These are phyloP conservation scores for Orbilia quercus DNA, from an alignment of 2,329 filamentous ascomycete genomes.

Conservation along the genomic window DNA sequence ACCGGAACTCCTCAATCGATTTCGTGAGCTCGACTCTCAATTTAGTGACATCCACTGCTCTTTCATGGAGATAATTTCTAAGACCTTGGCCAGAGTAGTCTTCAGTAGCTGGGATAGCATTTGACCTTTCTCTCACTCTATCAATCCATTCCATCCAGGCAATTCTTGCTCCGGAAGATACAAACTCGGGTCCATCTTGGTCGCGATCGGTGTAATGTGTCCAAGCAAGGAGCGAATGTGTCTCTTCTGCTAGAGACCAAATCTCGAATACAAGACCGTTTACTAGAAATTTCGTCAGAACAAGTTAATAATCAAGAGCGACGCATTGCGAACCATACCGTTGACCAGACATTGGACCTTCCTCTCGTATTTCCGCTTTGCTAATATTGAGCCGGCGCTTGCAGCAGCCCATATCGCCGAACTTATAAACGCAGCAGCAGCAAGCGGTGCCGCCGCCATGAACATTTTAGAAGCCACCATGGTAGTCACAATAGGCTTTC, in stretches of 20 bases:
- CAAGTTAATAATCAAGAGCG: not conserved
- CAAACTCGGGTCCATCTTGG: slow-evolving; percentile 5
- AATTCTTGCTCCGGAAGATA: not conserved
- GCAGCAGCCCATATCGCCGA: not conserved
- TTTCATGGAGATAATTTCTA: slow-evolving; percentile 20
- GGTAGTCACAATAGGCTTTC: not conserved
- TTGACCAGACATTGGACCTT: slow-evolving; percentile 13
- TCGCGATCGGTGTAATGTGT: slow-evolving; percentile 2
- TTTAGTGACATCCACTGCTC: not conserved
- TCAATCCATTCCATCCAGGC: slow-evolving; percentile 8
- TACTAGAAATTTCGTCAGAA: not conserved
- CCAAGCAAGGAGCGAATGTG: not conserved
- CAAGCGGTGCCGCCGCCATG: slow-evolving; percentile 1
- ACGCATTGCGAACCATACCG: not conserved
- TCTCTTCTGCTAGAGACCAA: slow-evolving; percentile 5
- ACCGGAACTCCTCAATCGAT: not conserved
- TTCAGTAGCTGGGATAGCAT: slow-evolving; percentile 7
- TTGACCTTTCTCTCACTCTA: not conserved
- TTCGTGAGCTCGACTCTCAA: slow-evolving; percentile 1
- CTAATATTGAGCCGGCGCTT: not conserved
- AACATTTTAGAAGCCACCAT: not conserved
- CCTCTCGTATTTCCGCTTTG: slow-evolving; percentile 8
- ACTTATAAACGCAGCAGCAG: not conserved
- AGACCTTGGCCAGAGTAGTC: slow-evolving; percentile 21
- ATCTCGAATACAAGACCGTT: slow-evolving; percentile 11